Evolutionary conservation across 495 filamentous ascomycete species (phyloP).

Genomic region (Annulohypoxylon maeteangense): DNA sequence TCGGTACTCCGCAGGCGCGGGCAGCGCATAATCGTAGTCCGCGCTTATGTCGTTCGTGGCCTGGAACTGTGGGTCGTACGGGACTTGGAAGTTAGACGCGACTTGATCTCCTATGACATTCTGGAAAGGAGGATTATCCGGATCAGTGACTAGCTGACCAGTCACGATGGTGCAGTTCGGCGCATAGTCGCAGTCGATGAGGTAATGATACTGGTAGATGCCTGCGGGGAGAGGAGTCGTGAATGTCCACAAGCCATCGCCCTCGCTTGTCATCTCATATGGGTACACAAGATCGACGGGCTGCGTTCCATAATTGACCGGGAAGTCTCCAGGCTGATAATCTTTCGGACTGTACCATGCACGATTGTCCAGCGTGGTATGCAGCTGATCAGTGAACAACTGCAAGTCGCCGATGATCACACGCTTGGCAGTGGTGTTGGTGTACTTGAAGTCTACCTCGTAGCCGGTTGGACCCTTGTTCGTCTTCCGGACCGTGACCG

Average conservation of each 20-base stretch:
- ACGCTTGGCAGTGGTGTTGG: conserved; percentile 44
- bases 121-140: conserved; percentile 46
- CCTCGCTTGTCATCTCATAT: conserved; percentile 45
- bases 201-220: conserved; percentile 47
- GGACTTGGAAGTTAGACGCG: conserved; percentile 51
- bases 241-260: conserved; percentile 47
- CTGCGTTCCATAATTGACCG: conserved; percentile 36
- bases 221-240: conserved; percentile 48
- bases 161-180: conserved; percentile 50
- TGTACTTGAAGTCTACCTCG: conserved; percentile 50
- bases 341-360: conserved; percentile 45
- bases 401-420: conserved; percentile 49
- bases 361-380: conserved; percentile 39
- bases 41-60: conserved; percentile 45
- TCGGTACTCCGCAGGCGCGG: conserved; percentile 33
- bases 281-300: conserved; percentile 42
- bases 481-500: conserved; percentile 49
- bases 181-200: conserved; percentile 48
- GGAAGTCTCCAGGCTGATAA: conserved; percentile 49
- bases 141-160: conserved; percentile 49
- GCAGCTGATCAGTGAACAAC: conserved; percentile 47
- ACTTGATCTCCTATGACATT: conserved; percentile 49
- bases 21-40: conserved; percentile 49
- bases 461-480: conserved; percentile 45
- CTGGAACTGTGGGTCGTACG: conserved; percentile 46